A percentile compares a stretch with the other conserved stretches of the same genome.
Evolutionary conservation across 2,329 filamentous ascomycete genomes (phyloP).

Genomic region (Chrysoporthe cubensis): DNA sequence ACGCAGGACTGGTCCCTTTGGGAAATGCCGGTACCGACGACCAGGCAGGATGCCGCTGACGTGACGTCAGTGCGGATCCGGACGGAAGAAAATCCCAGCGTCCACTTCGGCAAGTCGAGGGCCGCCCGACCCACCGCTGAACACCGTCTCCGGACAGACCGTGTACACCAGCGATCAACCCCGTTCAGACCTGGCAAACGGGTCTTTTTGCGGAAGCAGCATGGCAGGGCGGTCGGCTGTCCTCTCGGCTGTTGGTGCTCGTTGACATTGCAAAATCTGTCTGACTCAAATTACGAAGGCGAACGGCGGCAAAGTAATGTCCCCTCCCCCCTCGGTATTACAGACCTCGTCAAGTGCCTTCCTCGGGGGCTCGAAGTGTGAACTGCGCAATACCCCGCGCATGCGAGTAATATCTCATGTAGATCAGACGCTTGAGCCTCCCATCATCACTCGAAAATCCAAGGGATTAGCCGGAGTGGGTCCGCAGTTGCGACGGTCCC

Average conservation of each 20-base stretch:
- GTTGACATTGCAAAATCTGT: background rate
- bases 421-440: background rate
- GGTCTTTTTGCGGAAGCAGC: constrained; percentile 7
- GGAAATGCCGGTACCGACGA: constrained; percentile 1
- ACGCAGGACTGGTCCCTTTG: background rate
- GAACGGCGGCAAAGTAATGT: background rate
- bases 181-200: constrained; percentile 5
- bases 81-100: background rate
- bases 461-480: constrained; percentile 7
- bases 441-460: background rate
- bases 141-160: background rate
- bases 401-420: background rate
- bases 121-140: background rate
- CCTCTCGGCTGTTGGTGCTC: constrained; percentile 3
- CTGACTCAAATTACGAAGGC: background rate
- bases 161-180: constrained; percentile 18
- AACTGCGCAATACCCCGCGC: background rate
- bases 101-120: background rate
- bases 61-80: constrained; percentile 27
- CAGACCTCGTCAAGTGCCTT: constrained; percentile 3
- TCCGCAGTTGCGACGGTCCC: background rate
- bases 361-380: background rate
- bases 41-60: background rate
- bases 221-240: constrained; percentile 4
- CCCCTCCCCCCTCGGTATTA: no score